Evolutionary conservation across 208 protist genomes (phyloP), one percentile per base, ranked within the genome.

Genomic region (Acanthamoeba castellanii): DNA sequence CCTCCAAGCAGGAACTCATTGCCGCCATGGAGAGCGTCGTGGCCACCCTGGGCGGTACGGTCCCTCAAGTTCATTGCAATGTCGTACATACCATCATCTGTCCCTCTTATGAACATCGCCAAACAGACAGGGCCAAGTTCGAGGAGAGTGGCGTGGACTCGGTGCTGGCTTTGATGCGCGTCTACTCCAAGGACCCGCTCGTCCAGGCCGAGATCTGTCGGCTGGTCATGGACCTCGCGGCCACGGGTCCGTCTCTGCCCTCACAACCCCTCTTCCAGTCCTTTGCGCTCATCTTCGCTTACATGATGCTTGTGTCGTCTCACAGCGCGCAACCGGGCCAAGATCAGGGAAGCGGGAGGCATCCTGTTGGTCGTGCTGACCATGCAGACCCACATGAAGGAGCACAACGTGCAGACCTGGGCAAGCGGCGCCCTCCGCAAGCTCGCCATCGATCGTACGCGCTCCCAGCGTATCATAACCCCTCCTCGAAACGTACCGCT

Each of bases 131-230:
- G 30, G 25, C 27, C 25, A 88, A 64, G 81, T 88, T 88, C 25
- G 81, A 88, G 52, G 50, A 88, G 50, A n/a, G 52, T 25, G 81
- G 81, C 2, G 81, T 88, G 22, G 81, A 88, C 18, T 61, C 50
- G 18, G 52, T 88, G 25, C 81, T 88, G 11, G 7, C 20, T 16
- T 27, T 88, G 7, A 88, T 88, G 81, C 6, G 52, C 3, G 18
- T 55, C 50, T 88, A 88, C 52, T 88, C 42, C 81, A 88, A 64
- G 32, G 81, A 88, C 81, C 13, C 81, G 0, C 18, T 45, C 0
- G 81, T 88, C 3, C 81, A 88, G 47, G 52, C 81, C 9, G 81
- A 88, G 81, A 88, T 88, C 22, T 88, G 81, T 42, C 81, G 81
- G 6, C 30, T 88, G 1, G 50, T 88, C 14, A 88, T 88, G 81